Conservation (phyloP, 2,329 filamentous ascomycete genomes). For the Neonectria ditissima region DNA sequence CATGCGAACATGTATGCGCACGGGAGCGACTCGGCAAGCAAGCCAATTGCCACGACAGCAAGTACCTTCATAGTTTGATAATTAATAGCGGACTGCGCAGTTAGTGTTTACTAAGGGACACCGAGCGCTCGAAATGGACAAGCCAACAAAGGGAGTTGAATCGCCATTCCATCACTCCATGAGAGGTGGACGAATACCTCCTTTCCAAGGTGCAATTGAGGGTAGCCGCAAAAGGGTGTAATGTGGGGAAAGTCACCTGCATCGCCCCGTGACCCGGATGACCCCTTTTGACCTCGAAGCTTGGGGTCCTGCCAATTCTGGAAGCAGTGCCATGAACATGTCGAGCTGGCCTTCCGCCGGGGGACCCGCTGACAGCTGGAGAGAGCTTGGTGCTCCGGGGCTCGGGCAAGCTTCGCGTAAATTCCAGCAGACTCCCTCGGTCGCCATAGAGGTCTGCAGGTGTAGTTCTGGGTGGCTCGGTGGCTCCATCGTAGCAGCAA, state of each 20-base stretch:
- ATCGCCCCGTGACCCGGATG: slow-evolving; percentile 35
- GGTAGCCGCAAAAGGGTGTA: neutral
- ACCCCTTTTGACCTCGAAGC: slow-evolving; percentile 1
- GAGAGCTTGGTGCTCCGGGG: slow-evolving; percentile 10
- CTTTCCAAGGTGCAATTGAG: neutral
- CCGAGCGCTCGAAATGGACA: neutral
- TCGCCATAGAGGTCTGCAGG: slow-evolving; percentile 11
- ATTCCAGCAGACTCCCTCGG: slow-evolving; percentile 42
- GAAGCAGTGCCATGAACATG: slow-evolving; percentile 5
- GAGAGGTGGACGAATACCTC: neutral
- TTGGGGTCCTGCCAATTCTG: slow-evolving; percentile 9
- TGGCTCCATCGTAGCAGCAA: slow-evolving; percentile 14
- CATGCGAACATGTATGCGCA: neutral
- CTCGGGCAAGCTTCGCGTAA: slow-evolving; percentile 47
- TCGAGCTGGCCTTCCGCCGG: slow-evolving; percentile 1
- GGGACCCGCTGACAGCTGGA: slow-evolving; percentile 17
- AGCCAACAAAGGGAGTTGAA: neutral
- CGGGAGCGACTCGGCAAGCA: slow-evolving; percentile 7
- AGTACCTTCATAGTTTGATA: too few species aligned
- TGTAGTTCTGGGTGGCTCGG: slow-evolving; percentile 11
- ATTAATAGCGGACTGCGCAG: too few species aligned
- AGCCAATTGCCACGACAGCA: slow-evolving; percentile 1
- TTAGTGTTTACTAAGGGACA: too few species aligned
- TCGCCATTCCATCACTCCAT: neutral
- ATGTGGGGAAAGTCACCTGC: slow-evolving; percentile 35